Conservation (phyloP, 192 early-diverging fungal genomes). For the Entophlyctis helioformis region DNA sequence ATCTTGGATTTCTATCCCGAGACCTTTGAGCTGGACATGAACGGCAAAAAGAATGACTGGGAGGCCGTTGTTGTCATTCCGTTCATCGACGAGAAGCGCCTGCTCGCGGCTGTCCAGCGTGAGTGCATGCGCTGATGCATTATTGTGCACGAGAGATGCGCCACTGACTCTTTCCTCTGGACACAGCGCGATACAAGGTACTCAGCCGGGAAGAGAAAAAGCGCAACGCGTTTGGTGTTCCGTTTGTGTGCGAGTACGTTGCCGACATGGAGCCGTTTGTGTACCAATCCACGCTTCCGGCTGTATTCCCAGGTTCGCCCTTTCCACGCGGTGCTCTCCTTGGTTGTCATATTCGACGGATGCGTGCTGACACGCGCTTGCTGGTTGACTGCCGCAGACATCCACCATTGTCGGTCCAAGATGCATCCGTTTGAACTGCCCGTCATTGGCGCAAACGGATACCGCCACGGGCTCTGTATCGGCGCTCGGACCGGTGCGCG, state of each 20-base stretch:
- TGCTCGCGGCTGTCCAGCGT: slow-evolving; percentile 60
- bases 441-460: slow-evolving; percentile 28
- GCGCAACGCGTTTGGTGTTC: slow-evolving; percentile 61
- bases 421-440: slow-evolving; percentile 50
- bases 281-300: slow-evolving; percentile 18
- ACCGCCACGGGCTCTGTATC: slow-evolving; percentile 47
- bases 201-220: slow-evolving; percentile 58
- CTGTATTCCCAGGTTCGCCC: slow-evolving; percentile 16
- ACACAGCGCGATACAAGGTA: slow-evolving; percentile 38
- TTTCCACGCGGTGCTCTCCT: too few relatives aligned
- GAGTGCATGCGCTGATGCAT: background rate
- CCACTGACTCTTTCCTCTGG: background rate
- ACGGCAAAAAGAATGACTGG: slow-evolving; percentile 94
- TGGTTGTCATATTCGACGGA: too few relatives aligned
- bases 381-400: slow-evolving; percentile 22
- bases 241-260: slow-evolving; percentile 51
- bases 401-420: slow-evolving; percentile 38
- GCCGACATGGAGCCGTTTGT: slow-evolving; percentile 6
- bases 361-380: too few relatives aligned
- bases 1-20: slow-evolving; percentile 94
- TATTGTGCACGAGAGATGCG: background rate
- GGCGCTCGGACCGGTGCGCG: slow-evolving; percentile 51
- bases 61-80: slow-evolving; percentile 82
- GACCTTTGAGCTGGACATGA: slow-evolving; percentile 81
- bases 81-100: slow-evolving; percentile 80